These are phyloP conservation scores for Globisporangium paroecandrum DNA, from an alignment of 352 stramenopile species.

Conservation along the genomic window DNA sequence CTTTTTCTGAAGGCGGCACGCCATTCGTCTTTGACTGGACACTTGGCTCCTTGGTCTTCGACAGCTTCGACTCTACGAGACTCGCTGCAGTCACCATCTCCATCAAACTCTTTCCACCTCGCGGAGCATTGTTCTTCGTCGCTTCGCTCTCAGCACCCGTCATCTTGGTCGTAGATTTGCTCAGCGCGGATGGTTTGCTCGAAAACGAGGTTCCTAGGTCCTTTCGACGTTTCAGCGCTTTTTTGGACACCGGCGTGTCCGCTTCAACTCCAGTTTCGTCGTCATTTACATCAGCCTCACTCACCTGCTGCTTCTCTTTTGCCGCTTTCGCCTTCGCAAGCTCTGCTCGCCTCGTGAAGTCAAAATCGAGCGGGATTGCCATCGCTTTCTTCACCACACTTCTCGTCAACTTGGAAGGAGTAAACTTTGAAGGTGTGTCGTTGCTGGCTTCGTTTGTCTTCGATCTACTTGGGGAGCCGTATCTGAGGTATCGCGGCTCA, in stretches of 20 bases:
- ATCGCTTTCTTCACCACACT: constrained; percentile 25
- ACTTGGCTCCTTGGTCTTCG: constrained; percentile 9
- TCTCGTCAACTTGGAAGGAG: constrained; percentile 24
- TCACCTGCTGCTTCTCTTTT: constrained; percentile 23
- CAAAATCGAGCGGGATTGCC: constrained; percentile 34
- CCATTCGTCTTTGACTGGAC: constrained; percentile 5
- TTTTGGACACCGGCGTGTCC: constrained; percentile 19
- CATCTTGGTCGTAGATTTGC: not conserved
- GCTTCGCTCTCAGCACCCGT: not conserved
- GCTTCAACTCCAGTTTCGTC: not conserved
- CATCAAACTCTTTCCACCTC: constrained; percentile 19
- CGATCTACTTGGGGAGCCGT: not conserved
- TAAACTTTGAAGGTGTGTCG: constrained; percentile 15
- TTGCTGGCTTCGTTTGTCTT: constrained; percentile 8
- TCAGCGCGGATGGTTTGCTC: not conserved
- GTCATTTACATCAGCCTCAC: constrained; percentile 14
- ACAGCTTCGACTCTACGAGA: constrained; percentile 9
- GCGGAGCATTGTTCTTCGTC: not conserved
- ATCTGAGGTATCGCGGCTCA: constrained; percentile 11
- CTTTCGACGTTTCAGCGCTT: constrained; percentile 20
- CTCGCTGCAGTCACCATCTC: constrained; percentile 15
- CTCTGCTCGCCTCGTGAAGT: constrained; percentile 47
- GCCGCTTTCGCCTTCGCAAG: constrained; percentile 28
- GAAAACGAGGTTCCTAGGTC: constrained; percentile 17
- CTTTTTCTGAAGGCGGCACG: not conserved